Percentiles rank a stretch among this genome's conserved stretches.
These are phyloP conservation scores for Arabis alpina DNA, from an alignment of 345 rosid genomes.

Conservation along the genomic window DNA sequence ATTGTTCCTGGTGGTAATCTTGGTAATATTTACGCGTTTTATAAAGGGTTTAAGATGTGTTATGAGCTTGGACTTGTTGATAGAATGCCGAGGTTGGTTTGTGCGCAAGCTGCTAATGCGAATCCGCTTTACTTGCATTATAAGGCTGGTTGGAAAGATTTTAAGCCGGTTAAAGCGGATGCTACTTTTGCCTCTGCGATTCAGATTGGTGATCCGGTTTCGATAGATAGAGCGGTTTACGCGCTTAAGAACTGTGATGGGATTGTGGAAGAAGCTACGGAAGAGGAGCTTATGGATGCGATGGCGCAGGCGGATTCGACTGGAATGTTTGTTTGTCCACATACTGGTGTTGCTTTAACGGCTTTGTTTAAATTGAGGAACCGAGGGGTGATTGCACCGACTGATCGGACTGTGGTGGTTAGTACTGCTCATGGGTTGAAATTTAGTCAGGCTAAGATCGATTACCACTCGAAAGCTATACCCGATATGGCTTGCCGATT, in stretches of 20 bases:
- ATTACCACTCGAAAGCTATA: conserved; percentile 70
- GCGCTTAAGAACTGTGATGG: conserved; percentile 67
- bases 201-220: conserved; percentile 90
- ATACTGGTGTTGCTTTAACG: conserved; percentile 82
- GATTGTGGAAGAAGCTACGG: conserved; percentile 82
- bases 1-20: conserved; percentile 83
- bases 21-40: conserved; percentile 84
- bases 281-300: conserved; percentile 88
- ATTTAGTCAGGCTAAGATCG: conserved; percentile 70
- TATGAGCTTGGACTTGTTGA: conserved; percentile 72
- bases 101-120: conserved; percentile 88
- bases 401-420: conserved; percentile 75
- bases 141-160: conserved; percentile 69
- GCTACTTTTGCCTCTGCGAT: conserved; percentile 81
- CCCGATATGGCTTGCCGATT: conserved; percentile 68
- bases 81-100: conserved; percentile 70
- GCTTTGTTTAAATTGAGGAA: conserved; percentile 73
- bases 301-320: conserved; percentile 88
- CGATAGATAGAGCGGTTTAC: conserved; percentile 80
- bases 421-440: conserved; percentile 87
- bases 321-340: conserved; percentile 88
- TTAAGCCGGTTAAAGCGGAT: conserved; percentile 62
- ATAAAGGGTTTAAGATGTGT: conserved; percentile 84
- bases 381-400: conserved; percentile 64
- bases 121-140: conserved; percentile 80